These are phyloP conservation scores for Amanita thiersii DNA, from an alignment of 768 basidiomycete genomes.

Conservation along the genomic window DNA sequence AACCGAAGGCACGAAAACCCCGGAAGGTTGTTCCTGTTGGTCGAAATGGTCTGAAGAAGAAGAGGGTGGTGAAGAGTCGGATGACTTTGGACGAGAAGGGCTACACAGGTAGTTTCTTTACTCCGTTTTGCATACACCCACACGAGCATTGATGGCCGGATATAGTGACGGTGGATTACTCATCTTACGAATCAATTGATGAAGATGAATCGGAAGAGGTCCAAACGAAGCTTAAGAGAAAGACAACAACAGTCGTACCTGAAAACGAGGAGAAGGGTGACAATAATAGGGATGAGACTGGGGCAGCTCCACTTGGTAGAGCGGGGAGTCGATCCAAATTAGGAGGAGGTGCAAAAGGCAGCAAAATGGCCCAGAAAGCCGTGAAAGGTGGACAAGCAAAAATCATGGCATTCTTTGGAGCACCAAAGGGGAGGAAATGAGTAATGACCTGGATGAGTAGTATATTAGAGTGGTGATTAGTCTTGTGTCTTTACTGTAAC, in stretches of 20 bases:
- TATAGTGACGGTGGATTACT: slow-evolving; percentile 70
- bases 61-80: slow-evolving; percentile 51
- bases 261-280: background rate
- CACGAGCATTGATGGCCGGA: slow-evolving; percentile 3
- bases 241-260: slow-evolving; percentile 13
- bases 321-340: background rate
- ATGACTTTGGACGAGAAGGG: slow-evolving; percentile 55
- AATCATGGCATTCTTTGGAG: slow-evolving; percentile 9
- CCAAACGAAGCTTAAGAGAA: slow-evolving; percentile 19
- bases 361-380: background rate
- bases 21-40: slow-evolving; percentile 71
- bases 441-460: no score
- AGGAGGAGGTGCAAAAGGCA: background rate
- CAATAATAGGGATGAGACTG: background rate
- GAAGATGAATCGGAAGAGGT: slow-evolving; percentile 38
- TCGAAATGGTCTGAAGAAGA: slow-evolving; percentile 71
- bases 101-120: slow-evolving; percentile 50
- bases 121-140: slow-evolving; percentile 1
- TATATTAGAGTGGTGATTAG: background rate
- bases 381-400: slow-evolving; percentile 5
- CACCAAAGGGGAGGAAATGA: slow-evolving; percentile 10
- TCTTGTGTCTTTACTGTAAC: background rate
- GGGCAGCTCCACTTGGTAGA: background rate
- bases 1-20: slow-evolving; percentile 31
- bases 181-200: slow-evolving; percentile 71